Base-by-base conservation (phyloP, 768 basidiomycete species). In the Russula sp. region DNA sequence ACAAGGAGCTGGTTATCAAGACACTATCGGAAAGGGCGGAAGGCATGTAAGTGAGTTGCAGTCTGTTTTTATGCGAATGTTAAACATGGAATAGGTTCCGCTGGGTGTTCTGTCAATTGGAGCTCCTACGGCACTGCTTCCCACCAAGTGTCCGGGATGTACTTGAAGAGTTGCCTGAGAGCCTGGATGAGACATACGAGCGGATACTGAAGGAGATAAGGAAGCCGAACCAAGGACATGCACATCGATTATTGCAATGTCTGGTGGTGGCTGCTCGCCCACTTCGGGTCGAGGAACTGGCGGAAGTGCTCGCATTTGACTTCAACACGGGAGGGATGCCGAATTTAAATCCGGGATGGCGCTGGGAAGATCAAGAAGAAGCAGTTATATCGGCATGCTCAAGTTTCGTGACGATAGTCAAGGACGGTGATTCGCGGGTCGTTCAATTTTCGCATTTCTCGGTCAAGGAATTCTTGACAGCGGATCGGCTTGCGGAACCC, bases 181-280 rank as follows among this genome's bases (percentile, higher is more conserved):
- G 40, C 18, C 14, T 61, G 9, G 61, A 61, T 3, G 61, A 48
- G 30, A 61, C 61, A 5, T 61, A 61, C 30, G 52, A 54, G 30
- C 61, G 53, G 11, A 54, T 61, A 44, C 20, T 61, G 18, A n/a
- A 26, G 40, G 52, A 55, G 9, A 61, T 61, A 22, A 24, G 32
- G 20, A 46, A 55, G 20, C 22, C 61, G 10, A 55, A 61, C 14
- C 32, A 44, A 32, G 18, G 32, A 36, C 42, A 55, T 48, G 61
- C 61, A 2, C 52, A 44, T 34, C 61, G 51, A 34, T n/a, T 61
- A 14, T 55, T 61, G 22, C 61, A 61, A 48, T 61, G 52, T 36
- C 52, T 61, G 4, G 50, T 26, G 5, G 51, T 30, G 14, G 52
- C 61, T 0, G 28, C 32, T 61, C 61, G 61, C 18, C 61, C 61